Conservation (phyloP, 305 asterid genomes). For the Rubia tinctorum region DNA sequence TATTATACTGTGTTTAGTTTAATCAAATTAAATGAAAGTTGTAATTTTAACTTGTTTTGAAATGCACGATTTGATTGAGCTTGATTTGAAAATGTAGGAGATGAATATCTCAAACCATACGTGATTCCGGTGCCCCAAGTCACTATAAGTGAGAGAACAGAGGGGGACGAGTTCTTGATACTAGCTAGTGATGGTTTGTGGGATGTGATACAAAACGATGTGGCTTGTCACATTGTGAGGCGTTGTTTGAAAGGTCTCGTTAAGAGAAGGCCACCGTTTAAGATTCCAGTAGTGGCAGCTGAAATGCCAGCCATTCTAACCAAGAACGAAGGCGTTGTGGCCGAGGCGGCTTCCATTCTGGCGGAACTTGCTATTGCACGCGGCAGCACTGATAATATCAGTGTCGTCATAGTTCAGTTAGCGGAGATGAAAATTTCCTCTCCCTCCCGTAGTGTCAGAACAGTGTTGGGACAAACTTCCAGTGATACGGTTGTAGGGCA, state of each 20-base stretch:
- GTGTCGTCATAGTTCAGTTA: constrained; percentile 45
- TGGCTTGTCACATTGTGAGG: constrained; percentile 53
- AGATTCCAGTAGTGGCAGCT: background rate
- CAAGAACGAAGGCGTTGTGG: constrained; percentile 13
- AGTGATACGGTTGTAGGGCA: background rate
- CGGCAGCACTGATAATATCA: constrained; percentile 61
- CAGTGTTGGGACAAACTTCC: background rate
- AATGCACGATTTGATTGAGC: too few relatives aligned
- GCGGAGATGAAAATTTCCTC: constrained; percentile 4
- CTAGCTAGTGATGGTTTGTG: constrained; percentile 74
- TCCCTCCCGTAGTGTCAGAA: background rate
- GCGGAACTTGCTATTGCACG: constrained; percentile 59
- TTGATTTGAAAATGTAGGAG: constrained; percentile 45
- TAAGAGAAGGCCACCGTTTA: background rate
- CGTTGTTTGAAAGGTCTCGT: constrained; percentile 41
- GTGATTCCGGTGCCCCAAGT: constrained; percentile 68
- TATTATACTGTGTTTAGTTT: too few relatives aligned
- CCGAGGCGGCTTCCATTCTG: constrained; percentile 40
- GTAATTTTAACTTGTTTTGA: too few relatives aligned
- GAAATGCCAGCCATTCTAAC: background rate
- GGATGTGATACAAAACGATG: constrained; percentile 65
- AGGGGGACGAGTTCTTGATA: constrained; percentile 54
- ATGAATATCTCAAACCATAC: constrained; percentile 57
- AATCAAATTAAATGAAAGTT: too few relatives aligned
- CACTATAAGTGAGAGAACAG: constrained; percentile 22